A percentile compares a stretch with the other conserved stretches of the same genome.
These are phyloP conservation scores for Populus tomentosa DNA, from an alignment of 441 rosid genomes.

Conservation along the genomic window DNA sequence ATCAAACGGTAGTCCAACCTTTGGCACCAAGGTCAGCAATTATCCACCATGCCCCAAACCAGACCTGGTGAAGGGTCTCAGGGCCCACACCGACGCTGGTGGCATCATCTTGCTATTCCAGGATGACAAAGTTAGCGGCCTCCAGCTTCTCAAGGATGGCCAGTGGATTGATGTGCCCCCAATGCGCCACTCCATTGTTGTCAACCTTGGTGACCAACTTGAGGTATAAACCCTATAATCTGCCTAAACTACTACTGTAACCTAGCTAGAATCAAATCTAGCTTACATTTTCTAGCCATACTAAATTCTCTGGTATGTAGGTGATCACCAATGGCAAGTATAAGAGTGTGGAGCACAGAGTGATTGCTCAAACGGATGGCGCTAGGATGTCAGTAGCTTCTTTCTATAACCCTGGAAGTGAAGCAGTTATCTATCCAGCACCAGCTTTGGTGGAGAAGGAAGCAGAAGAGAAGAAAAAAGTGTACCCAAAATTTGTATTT, in stretches of 20 bases:
- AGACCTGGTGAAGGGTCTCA: conserved; percentile 76
- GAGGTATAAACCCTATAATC: conserved; percentile 44
- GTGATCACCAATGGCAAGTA: conserved; percentile 91
- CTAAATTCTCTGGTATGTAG: conserved; percentile 16
- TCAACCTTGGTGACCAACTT: conserved; percentile 91
- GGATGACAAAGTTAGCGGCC: conserved; percentile 83
- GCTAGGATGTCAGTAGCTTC: conserved; percentile 89
- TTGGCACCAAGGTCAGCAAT: conserved; percentile 89
- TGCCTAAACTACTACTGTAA: neutral
- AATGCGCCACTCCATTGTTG: conserved; percentile 81
- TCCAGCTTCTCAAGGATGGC: conserved; percentile 87
- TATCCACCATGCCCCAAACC: conserved; percentile 96
- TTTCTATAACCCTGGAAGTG: conserved; percentile 89
- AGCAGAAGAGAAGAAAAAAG: conserved; percentile 33
- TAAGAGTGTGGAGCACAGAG: conserved; percentile 85
- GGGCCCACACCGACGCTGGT: conserved; percentile 95
- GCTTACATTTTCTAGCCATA: neutral
- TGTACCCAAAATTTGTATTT: conserved; percentile 75
- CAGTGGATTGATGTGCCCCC: conserved; percentile 91
- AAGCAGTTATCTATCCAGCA: conserved; percentile 83
- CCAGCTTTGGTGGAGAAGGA: conserved; percentile 54
- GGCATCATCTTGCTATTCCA: conserved; percentile 87
- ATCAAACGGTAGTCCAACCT: conserved; percentile 55
- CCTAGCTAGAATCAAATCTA: neutral
- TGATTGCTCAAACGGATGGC: conserved; percentile 69